Evolutionary conservation across 2,329 filamentous ascomycete genomes (phyloP).

Genomic region (Sarocladium kiliense): DNA sequence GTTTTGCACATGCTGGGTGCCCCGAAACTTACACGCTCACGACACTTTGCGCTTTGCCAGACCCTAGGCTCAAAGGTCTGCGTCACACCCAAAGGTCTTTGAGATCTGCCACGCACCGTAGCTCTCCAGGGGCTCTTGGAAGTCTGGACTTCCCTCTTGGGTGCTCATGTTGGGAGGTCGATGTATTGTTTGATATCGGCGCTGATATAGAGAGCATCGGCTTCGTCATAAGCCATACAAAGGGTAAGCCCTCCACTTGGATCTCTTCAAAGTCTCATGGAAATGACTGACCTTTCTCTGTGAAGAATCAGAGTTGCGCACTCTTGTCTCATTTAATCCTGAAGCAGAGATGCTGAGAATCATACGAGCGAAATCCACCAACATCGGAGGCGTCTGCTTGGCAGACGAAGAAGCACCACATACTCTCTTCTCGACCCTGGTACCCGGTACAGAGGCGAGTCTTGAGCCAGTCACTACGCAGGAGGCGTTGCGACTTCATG

Average conservation of each 20-base stretch:
- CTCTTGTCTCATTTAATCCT: not conserved
- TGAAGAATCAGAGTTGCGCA: not conserved
- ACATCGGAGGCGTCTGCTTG: not conserved
- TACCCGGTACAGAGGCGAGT: not conserved
- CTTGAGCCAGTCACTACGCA: constrained; percentile 12
- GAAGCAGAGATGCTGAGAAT: not conserved
- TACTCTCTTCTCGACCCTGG: not conserved
- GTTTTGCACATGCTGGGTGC: not conserved
- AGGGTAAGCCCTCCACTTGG: not conserved
- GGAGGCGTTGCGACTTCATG: constrained; percentile 16
- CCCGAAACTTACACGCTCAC: not conserved
- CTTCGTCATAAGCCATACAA: not conserved
- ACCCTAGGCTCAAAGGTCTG: not conserved
- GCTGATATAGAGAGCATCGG: not conserved
- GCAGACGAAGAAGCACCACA: constrained; percentile 3
- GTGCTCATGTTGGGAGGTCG: not conserved
- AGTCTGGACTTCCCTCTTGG: not conserved
- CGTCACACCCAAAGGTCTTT: not conserved
- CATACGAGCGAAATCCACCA: not conserved
- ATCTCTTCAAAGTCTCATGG: not conserved
- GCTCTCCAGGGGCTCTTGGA: not conserved
- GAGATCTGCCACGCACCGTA: not conserved
- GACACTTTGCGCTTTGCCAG: not conserved
- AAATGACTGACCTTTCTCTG: not conserved
- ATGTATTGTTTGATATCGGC: not conserved